Evolutionary conservation across 1,284 basidiomycete genomes (phyloP).

Genomic region (Leccinum solheimii): DNA sequence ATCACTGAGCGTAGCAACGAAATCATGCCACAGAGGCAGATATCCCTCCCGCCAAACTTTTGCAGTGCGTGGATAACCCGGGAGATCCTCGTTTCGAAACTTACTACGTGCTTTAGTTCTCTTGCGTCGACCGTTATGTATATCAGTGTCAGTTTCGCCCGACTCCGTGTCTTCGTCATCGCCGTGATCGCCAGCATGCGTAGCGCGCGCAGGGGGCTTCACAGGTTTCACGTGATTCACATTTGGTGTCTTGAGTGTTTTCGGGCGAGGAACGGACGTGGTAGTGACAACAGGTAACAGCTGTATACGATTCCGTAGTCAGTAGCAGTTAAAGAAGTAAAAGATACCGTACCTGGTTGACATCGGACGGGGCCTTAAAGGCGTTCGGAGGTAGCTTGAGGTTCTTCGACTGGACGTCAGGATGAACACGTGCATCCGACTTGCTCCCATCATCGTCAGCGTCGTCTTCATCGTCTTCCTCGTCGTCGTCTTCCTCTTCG

Average conservation of each 20-base stretch:
- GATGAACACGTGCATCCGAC: background rate
- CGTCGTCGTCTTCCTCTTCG: background rate
- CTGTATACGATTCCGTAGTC: background rate
- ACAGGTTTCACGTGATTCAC: background rate
- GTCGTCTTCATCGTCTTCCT: background rate
- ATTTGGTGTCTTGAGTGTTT: background rate
- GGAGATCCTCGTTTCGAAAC: background rate
- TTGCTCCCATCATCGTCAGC: background rate
- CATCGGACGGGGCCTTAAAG: background rate
- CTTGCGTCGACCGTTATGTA: background rate
- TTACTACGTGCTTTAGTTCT: background rate
- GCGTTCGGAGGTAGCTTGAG: background rate
- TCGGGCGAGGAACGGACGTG: background rate
- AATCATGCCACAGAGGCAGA: background rate
- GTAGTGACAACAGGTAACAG: background rate
- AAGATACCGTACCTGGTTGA: background rate
- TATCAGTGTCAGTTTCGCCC: background rate
- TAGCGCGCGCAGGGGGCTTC: background rate
- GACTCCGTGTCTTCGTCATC: background rate
- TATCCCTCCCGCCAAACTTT: background rate
- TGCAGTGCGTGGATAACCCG: background rate
- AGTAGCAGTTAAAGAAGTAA: background rate
- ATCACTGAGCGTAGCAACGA: background rate
- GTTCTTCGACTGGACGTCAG: background rate
- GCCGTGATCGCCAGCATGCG: background rate